A percentile compares a stretch with the other conserved stretches of the same genome.
phyloP scores from a whole-genome alignment of 192 early-diverging fungal species.

The Coemansia nantahalensis region DNA sequence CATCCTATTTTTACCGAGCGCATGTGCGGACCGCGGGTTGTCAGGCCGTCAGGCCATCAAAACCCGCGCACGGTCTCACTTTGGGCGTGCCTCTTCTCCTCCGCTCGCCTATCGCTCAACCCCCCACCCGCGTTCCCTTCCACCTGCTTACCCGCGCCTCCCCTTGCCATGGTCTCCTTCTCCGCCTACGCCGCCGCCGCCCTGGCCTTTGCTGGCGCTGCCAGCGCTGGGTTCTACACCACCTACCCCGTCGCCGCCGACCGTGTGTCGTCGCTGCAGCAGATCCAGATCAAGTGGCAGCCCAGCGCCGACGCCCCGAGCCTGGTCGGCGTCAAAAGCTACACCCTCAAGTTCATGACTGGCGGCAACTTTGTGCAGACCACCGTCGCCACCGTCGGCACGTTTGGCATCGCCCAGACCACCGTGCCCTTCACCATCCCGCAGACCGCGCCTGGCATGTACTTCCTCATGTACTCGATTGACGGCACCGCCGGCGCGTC shows the following conservation, averaged over 20 bases:
- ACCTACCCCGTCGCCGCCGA: constrained; percentile 48
- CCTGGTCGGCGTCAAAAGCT: constrained; percentile 20
- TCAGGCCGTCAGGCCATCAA: no score
- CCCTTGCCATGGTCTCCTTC: constrained; percentile 50
- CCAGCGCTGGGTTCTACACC: constrained; percentile 50
- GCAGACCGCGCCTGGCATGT: constrained; percentile 45
- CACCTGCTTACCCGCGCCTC: no score
- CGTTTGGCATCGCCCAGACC: constrained; percentile 31
- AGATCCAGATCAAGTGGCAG: constrained; percentile 42
- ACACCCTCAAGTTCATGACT: constrained; percentile 52
- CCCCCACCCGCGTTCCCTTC: no score
- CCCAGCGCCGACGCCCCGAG: constrained; percentile 23
- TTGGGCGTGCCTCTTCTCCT: no score
- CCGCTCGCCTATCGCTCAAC: no score
- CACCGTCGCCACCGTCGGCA: constrained; percentile 42
- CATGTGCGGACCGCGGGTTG: no score
- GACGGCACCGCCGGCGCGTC: constrained; percentile 33
- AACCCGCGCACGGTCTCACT: no score
- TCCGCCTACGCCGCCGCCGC: constrained; percentile 23
- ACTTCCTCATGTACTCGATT: constrained; percentile 53
- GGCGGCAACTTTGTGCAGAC: constrained; percentile 52
- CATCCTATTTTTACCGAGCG: no score
- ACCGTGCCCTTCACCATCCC: constrained; percentile 41
- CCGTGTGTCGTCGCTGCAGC: constrained; percentile 31
- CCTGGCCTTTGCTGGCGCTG: constrained; percentile 33